phyloP scores from a whole-genome alignment of 495 filamentous ascomycete species.

The Hyaloscypha hepaticicola region DNA sequence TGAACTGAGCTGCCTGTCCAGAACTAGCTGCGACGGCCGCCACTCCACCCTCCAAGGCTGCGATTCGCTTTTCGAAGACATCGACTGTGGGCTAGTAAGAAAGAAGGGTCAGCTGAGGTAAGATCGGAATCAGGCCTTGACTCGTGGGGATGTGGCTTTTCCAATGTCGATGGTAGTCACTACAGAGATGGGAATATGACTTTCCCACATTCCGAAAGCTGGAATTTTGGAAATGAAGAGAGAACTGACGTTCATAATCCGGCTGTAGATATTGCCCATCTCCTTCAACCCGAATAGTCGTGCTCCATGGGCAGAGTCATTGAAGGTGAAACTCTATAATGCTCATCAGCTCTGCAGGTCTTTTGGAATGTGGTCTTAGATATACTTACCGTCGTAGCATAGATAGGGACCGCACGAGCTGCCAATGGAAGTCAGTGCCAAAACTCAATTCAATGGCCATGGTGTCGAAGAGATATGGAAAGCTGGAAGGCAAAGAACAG shows the following conservation, averaged over 20 bases:
- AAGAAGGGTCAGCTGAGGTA: conserved; percentile 7
- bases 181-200: no score
- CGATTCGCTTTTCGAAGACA: conserved; percentile 96
- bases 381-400: conserved; percentile 75
- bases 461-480: no score
- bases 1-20: conserved; percentile 92
- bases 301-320: conserved; percentile 95
- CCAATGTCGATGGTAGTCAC: neutral
- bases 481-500: neutral
- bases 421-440: neutral
- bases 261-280: conserved; percentile 97
- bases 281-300: conserved; percentile 97
- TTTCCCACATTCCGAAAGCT: neutral
- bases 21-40: conserved; percentile 88
- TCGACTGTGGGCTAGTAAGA: conserved; percentile 84
- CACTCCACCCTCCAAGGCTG: conserved; percentile 90
- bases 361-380: neutral
- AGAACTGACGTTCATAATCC: conserved; percentile 80
- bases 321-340: conserved; percentile 83
- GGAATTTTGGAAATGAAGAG: neutral
- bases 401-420: conserved; percentile 90
- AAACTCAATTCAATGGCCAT: no score
- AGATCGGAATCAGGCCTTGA: no score
- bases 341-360: neutral
- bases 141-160: neutral